A percentile compares a stretch with the other conserved stretches of the same genome.
These are phyloP conservation scores for Hyaloperonospora arabidopsidis DNA, from an alignment of 352 stramenopile species.

Conservation along the genomic window DNA sequence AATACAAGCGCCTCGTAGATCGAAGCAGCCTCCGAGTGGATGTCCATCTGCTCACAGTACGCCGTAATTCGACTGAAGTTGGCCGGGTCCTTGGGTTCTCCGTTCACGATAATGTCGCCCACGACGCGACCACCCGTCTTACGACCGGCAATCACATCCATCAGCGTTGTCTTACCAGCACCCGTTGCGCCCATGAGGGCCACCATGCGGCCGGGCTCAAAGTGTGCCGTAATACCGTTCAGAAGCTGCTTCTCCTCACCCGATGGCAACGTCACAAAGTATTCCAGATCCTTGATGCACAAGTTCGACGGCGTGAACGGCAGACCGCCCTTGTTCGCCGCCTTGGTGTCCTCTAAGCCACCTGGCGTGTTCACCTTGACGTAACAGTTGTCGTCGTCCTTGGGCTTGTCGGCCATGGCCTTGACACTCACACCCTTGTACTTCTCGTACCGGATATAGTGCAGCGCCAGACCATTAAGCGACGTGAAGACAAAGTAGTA, in stretches of 20 bases:
- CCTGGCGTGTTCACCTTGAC: constrained; percentile 27
- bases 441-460: constrained; percentile 43
- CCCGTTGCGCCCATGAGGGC: constrained; percentile 65
- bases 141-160: constrained; percentile 52
- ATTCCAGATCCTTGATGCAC: constrained; percentile 44
- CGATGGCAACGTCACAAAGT: constrained; percentile 52
- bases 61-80: constrained; percentile 65
- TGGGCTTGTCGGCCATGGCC: constrained; percentile 22
- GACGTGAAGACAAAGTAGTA: constrained; percentile 47
- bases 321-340: constrained; percentile 22
- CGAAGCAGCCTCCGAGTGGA: constrained; percentile 73
- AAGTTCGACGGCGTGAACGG: constrained; percentile 40
- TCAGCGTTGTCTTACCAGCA: constrained; percentile 55
- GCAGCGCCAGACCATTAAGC: constrained; percentile 35
- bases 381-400: constrained; percentile 25
- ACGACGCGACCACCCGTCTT: constrained; percentile 57
- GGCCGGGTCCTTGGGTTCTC: constrained; percentile 65
- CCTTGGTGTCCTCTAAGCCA: neutral
- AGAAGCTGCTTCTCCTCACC: constrained; percentile 50
- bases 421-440: constrained; percentile 37
- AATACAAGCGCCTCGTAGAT: constrained; percentile 89
- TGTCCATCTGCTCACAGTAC: constrained; percentile 84
- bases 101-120: constrained; percentile 86
- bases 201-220: constrained; percentile 53
- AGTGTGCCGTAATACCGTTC: constrained; percentile 37